Percentiles rank a stretch among this genome's conserved stretches.
Conservation (phyloP, 1,284 basidiomycete genomes). For the Microbotryomycetes sp. region DNA sequence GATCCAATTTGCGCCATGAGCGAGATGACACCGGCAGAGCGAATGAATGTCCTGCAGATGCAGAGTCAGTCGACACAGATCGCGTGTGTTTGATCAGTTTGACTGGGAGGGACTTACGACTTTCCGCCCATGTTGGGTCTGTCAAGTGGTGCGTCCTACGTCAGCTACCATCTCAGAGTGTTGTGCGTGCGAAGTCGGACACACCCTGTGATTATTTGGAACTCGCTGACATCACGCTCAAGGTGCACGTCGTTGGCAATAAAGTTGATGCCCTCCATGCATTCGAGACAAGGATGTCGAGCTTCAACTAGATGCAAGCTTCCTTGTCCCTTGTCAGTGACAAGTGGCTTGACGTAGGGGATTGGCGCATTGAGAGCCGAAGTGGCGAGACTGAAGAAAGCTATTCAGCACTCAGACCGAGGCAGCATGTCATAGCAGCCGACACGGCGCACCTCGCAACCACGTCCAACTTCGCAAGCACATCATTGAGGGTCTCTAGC, state of each 20-base stretch:
- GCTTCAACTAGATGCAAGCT: constrained; percentile 71
- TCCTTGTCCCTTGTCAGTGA: constrained; percentile 69
- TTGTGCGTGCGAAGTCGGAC: background rate
- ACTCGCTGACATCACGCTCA: constrained; percentile 55
- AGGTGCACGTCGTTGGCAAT: constrained; percentile 92
- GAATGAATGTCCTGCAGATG: constrained; percentile 61
- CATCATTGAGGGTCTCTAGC: constrained; percentile 77
- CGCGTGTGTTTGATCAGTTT: too few relatives aligned
- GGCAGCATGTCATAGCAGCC: background rate
- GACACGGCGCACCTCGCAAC: constrained; percentile 60
- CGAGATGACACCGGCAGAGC: constrained; percentile 82
- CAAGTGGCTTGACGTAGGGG: constrained; percentile 75
- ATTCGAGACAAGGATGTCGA: constrained; percentile 92
- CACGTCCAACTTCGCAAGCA: constrained; percentile 87
- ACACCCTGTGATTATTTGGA: constrained; percentile 54
- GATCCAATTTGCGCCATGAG: constrained; percentile 93
- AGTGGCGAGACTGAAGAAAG: constrained; percentile 65
- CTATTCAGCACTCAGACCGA: background rate
- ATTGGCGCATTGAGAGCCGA: constrained; percentile 80
- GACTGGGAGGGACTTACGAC: constrained; percentile 45
- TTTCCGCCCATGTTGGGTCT: constrained; percentile 92
- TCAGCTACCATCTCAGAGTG: too few relatives aligned
- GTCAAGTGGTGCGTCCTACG: background rate
- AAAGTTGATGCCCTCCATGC: constrained; percentile 90
- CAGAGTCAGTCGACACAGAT: background rate